These are phyloP conservation scores for Mycena haematopus DNA, from an alignment of 768 basidiomycete genomes.

Conservation along the genomic window DNA sequence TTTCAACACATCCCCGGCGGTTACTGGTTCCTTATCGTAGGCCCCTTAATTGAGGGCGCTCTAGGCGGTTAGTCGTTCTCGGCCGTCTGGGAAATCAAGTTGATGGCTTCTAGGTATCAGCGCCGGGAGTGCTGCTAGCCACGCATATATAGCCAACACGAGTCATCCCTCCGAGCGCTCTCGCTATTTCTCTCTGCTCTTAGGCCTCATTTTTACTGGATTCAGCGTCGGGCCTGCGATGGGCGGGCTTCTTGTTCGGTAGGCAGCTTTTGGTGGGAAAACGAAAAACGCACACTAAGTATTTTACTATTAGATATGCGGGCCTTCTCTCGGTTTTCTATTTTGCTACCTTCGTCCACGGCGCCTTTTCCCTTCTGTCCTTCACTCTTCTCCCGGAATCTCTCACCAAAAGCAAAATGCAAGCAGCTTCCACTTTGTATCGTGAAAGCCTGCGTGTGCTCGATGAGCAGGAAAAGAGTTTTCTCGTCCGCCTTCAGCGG, in stretches of 20 bases:
- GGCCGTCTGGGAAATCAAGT: constrained; percentile 9
- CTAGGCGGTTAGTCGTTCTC: constrained; percentile 53
- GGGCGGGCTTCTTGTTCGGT: constrained; percentile 56
- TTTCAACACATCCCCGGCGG: constrained; percentile 61
- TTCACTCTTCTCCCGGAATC: constrained; percentile 67
- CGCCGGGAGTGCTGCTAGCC: constrained; percentile 44
- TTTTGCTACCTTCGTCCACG: constrained; percentile 50
- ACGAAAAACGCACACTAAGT: neutral
- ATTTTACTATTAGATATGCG: constrained; percentile 34
- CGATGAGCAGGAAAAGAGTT: constrained; percentile 23
- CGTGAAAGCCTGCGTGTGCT: constrained; percentile 25
- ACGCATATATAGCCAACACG: constrained; percentile 61
- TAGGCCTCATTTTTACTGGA: constrained; percentile 63
- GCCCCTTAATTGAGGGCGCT: constrained; percentile 59
- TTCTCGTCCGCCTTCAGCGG: constrained; percentile 45
- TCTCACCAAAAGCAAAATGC: constrained; percentile 51
- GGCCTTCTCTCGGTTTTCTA: constrained; percentile 60
- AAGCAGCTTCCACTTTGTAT: constrained; percentile 33
- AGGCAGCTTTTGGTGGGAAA: neutral
- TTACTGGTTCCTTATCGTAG: constrained; percentile 63
- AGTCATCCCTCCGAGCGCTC: constrained; percentile 46
- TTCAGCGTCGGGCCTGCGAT: constrained; percentile 63
- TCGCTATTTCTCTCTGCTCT: constrained; percentile 53
- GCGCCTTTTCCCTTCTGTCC: constrained; percentile 43
- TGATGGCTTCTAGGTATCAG: constrained; percentile 43